Percentiles rank a stretch among this genome's conserved stretches.
These are phyloP conservation scores for Biscogniauxia marginata DNA, from an alignment of 2,329 filamentous ascomycete genomes.

Conservation along the genomic window DNA sequence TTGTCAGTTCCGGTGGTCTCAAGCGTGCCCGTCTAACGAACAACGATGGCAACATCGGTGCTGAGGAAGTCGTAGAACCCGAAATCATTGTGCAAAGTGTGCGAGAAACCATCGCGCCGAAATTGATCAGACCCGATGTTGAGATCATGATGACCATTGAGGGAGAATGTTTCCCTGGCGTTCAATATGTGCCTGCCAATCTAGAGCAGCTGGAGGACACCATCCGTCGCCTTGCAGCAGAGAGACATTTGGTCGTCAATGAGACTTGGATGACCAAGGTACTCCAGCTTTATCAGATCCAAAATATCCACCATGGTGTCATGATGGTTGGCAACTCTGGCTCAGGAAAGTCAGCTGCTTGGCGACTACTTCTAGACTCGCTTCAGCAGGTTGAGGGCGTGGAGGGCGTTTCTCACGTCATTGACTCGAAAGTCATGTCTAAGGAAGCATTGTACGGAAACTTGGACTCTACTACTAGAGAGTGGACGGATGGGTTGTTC, in stretches of 20 bases:
- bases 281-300: conserved; percentile 95
- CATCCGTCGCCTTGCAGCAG: conserved; percentile 77
- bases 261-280: conserved; percentile 98
- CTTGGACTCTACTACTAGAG: conserved; percentile 91
- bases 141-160: conserved; percentile 86
- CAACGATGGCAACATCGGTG: conserved; percentile 54
- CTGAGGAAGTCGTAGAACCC: conserved; percentile 78
- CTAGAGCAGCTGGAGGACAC: conserved; percentile 76
- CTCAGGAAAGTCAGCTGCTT: conserved; percentile 94
- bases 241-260: conserved; percentile 84
- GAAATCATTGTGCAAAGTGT: conserved; percentile 99
- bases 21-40: conserved; percentile 77
- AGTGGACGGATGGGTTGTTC: conserved; percentile 98
- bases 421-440: conserved; percentile 99
- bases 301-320: conserved; percentile 96
- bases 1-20: conserved; percentile 94
- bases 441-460: conserved; percentile 97
- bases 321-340: conserved; percentile 99
- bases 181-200: conserved; percentile 88
- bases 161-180: conserved; percentile 81
- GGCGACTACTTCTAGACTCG: conserved; percentile 88
- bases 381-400: conserved; percentile 86
- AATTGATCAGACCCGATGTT: conserved; percentile 90
- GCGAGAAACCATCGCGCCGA: conserved; percentile 96
- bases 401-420: conserved; percentile 94